phyloP scores from a whole-genome alignment of 2,329 filamentous ascomycete species.

The Ascochyta rabiei region DNA sequence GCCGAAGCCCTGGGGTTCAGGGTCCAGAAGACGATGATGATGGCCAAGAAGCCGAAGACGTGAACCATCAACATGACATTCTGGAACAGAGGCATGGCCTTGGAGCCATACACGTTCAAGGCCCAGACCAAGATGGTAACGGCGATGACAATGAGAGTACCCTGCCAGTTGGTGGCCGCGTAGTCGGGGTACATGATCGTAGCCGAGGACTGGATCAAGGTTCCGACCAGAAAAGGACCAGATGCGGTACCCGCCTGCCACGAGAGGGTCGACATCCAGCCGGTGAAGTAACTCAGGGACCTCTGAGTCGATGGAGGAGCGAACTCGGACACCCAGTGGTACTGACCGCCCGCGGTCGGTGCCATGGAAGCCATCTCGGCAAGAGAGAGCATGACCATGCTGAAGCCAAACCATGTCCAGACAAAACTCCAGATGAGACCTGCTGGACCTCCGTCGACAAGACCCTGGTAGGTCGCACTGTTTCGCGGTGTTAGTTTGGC shows the following conservation, averaged over 20 bases:
- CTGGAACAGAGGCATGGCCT: conserved; percentile 42
- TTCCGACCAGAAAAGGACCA: conserved; percentile 56
- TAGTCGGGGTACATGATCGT: conserved; percentile 54
- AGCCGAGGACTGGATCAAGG: conserved; percentile 53
- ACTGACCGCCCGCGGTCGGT: conserved; percentile 44
- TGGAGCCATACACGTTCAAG: conserved; percentile 48
- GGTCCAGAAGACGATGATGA: conserved; percentile 50
- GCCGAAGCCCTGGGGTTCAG: conserved; percentile 39
- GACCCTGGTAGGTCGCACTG: conserved; percentile 37
- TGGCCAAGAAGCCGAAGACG: conserved; percentile 53
- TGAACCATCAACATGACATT: conserved; percentile 49
- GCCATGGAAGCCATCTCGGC: conserved; percentile 47
- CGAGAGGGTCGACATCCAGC: conserved; percentile 58
- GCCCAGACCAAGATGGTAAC: conserved; percentile 52
- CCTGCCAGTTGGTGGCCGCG: conserved; percentile 53
- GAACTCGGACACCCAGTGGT: conserved; percentile 46
- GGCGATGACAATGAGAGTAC: conserved; percentile 56
- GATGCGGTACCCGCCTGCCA: conserved; percentile 59
- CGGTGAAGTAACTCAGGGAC: conserved; percentile 38
- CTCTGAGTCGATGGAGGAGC: conserved; percentile 37
- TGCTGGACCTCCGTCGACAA: conserved; percentile 40
- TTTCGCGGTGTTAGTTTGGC: conserved; percentile 8
- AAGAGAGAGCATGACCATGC: conserved; percentile 39
- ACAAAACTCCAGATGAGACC: conserved; percentile 45
- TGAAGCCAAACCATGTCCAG: conserved; percentile 44